A percentile compares a stretch with the other conserved stretches of the same genome.
Evolutionary conservation across 2,329 filamentous ascomycete species (phyloP).

Genomic region (Botrytis deweyae): DNA sequence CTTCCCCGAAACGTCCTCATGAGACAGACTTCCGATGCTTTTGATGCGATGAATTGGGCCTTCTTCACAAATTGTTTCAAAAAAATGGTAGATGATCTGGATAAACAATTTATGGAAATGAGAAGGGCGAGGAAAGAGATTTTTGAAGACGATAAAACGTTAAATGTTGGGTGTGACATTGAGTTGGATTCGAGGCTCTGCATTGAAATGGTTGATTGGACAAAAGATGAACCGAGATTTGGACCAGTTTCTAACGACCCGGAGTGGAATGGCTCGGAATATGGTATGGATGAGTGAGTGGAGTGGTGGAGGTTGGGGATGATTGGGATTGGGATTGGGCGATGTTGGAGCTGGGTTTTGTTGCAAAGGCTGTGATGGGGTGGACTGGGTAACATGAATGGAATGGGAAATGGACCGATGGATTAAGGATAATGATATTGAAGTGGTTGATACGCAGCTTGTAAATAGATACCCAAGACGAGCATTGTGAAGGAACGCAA

Average conservation of each 20-base stretch:
- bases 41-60: background rate
- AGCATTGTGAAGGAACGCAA: background rate
- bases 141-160: background rate
- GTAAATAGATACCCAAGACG: background rate
- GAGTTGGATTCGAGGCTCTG: background rate
- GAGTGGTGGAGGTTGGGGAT: background rate
- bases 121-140: background rate
- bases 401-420: background rate
- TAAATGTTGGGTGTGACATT: background rate
- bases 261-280: background rate
- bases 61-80: background rate
- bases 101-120: background rate
- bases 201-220: background rate
- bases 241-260: background rate
- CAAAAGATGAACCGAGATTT: background rate
- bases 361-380: background rate
- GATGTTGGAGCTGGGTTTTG: background rate
- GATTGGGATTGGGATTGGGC: background rate
- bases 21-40: background rate
- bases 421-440: background rate
- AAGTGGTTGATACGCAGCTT: background rate
- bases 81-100: background rate
- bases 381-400: background rate
- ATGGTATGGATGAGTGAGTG: background rate
- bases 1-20: background rate